Conservation (phyloP, 257 asterid species). For the Petunia secreta region DNA sequence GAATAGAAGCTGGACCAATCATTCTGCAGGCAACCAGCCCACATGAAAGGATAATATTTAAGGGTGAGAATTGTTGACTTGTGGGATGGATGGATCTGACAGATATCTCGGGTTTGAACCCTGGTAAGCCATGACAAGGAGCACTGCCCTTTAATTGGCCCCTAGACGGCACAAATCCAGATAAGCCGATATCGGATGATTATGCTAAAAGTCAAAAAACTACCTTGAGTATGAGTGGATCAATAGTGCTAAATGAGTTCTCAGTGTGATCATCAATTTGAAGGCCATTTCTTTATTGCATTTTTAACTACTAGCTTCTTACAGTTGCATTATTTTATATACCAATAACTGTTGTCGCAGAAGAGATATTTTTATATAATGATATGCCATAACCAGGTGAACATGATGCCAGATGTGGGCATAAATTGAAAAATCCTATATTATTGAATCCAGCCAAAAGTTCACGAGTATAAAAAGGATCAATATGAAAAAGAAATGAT, state of each 20-base stretch:
- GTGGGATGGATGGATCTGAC: too few relatives aligned
- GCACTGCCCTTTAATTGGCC: too few relatives aligned
- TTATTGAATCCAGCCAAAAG: neutral
- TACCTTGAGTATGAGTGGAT: slow-evolving; percentile 9
- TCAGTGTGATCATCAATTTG: slow-evolving; percentile 7
- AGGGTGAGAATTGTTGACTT: neutral
- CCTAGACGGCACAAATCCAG: too few relatives aligned
- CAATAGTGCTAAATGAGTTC: neutral
- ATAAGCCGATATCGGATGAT: too few relatives aligned
- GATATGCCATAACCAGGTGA: neutral
- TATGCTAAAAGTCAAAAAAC: too few relatives aligned
- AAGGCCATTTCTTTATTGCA: neutral
- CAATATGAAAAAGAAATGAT: neutral
- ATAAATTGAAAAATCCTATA: neutral
- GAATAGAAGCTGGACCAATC: neutral
- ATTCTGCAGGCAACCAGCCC: neutral
- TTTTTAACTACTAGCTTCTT: neutral
- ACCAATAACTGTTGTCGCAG: neutral
- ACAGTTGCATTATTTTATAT: neutral
- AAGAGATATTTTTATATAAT: neutral
- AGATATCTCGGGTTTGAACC: too few relatives aligned
- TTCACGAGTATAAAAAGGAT: neutral
- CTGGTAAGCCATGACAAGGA: too few relatives aligned
- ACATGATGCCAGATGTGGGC: neutral
- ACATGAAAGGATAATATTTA: neutral